phyloP scores from a whole-genome alignment of 345 rosid genomes.

The Mallotus nudiflorus region DNA sequence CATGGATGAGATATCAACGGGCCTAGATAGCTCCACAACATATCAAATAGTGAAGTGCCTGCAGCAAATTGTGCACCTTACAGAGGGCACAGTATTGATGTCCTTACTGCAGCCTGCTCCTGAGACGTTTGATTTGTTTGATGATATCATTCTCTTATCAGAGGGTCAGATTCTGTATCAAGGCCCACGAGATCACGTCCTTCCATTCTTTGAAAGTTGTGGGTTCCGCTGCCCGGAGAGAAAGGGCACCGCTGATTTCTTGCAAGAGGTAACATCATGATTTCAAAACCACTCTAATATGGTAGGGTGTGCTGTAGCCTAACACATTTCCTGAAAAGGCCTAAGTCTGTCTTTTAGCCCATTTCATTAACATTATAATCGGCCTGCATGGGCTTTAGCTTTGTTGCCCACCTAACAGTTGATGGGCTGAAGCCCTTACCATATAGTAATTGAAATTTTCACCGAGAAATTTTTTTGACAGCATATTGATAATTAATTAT shows the following conservation, averaged over 20 bases:
- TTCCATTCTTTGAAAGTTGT: slow-evolving; percentile 65
- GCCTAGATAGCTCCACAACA: slow-evolving; percentile 90
- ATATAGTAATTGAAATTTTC: too few relatives aligned
- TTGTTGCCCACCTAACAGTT: too few relatives aligned
- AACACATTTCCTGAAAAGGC: too few relatives aligned
- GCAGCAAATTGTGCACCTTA: slow-evolving; percentile 73
- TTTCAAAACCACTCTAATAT: neutral
- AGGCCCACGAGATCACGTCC: slow-evolving; percentile 72
- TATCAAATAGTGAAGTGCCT: slow-evolving; percentile 84
- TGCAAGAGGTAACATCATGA: slow-evolving; percentile 68
- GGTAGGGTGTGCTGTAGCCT: too few relatives aligned
- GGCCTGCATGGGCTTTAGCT: too few relatives aligned
- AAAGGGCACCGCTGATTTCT: slow-evolving; percentile 86
- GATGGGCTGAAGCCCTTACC: too few relatives aligned
- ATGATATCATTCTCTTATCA: slow-evolving; percentile 70
- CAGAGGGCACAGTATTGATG: slow-evolving; percentile 71
- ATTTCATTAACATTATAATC: too few relatives aligned
- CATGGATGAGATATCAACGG: slow-evolving; percentile 98
- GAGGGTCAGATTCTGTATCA: slow-evolving; percentile 86
- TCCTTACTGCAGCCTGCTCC: slow-evolving; percentile 93
- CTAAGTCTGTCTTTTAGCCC: too few relatives aligned
- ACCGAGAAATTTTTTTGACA: too few relatives aligned
- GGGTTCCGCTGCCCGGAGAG: slow-evolving; percentile 84
- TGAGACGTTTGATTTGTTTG: slow-evolving; percentile 85
- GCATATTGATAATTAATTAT: too few relatives aligned